These are phyloP conservation scores for Tylopilus plumbeoviolaceoides DNA, from an alignment of 768 basidiomycete species.

Conservation along the genomic window DNA sequence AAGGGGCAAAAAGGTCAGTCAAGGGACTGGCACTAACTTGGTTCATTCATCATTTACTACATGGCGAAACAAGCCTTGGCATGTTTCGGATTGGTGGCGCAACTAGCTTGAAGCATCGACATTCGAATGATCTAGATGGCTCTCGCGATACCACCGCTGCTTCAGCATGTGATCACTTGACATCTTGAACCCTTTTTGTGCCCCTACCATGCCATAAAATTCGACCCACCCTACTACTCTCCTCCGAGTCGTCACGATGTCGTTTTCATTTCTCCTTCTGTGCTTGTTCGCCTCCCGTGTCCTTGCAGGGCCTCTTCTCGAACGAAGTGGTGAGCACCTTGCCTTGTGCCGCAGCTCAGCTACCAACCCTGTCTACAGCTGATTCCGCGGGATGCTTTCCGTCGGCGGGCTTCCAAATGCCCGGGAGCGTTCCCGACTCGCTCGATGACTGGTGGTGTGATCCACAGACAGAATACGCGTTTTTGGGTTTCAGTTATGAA, in stretches of 20 bases:
- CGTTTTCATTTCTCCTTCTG: not conserved
- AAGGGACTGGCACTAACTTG: too few relatives aligned
- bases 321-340: constrained; percentile 5
- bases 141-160: not conserved
- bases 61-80: not conserved
- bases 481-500: constrained; percentile 76
- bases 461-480: constrained; percentile 61
- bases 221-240: too few relatives aligned
- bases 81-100: not conserved
- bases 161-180: not conserved
- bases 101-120: too few relatives aligned
- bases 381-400: constrained; percentile 33
- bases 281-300: constrained; percentile 8
- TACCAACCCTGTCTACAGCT: not conserved
- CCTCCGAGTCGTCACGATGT: too few relatives aligned
- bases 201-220: constrained; percentile 3
- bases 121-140: not conserved
- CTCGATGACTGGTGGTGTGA: constrained; percentile 63
- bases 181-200: not conserved
- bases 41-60: too few relatives aligned
- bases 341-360: not conserved
- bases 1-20: too few relatives aligned
- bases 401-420: constrained; percentile 50
- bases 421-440: constrained; percentile 41
- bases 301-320: constrained; percentile 11